Evolutionary conservation across 1,284 basidiomycete genomes (phyloP).

Genomic region (Sanghuangporus sanghuang): DNA sequence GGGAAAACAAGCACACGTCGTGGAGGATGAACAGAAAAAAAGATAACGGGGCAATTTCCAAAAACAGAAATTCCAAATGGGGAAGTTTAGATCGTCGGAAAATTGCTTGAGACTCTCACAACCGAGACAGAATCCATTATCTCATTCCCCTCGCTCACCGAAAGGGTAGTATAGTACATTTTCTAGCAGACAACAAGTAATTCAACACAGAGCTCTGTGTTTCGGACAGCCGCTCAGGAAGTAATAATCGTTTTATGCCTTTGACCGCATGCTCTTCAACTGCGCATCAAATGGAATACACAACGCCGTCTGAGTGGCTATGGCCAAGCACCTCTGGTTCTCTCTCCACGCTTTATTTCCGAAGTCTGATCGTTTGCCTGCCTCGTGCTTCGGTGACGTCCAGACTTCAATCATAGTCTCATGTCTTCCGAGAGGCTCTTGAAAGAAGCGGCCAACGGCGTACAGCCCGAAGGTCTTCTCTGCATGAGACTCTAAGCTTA

Average conservation of each 20-base stretch:
- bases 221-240: not conserved
- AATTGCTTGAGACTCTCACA: too few species aligned
- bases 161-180: too few species aligned
- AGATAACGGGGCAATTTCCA: too few species aligned
- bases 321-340: conserved; percentile 52
- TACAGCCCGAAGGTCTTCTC: conserved; percentile 7
- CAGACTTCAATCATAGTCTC: conserved; percentile 19
- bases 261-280: not conserved
- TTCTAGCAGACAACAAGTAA: too few species aligned
- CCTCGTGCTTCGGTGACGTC: conserved; percentile 28
- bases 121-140: too few species aligned
- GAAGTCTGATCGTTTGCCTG: conserved; percentile 25
- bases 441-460: conserved; percentile 11
- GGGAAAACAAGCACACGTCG: too few species aligned
- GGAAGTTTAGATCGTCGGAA: too few species aligned
- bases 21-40: too few species aligned
- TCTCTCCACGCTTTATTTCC: conserved; percentile 42
- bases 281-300: conserved; percentile 30
- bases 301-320: conserved; percentile 53
- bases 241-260: not conserved
- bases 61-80: too few species aligned
- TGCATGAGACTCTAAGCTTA: conserved; percentile 16
- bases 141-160: too few species aligned
- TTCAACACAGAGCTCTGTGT: too few species aligned
- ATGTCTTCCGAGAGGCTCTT: conserved; percentile 16